Conservation (phyloP, 1,139 yeast species). For the Wickerhamomyces sp. region DNA sequence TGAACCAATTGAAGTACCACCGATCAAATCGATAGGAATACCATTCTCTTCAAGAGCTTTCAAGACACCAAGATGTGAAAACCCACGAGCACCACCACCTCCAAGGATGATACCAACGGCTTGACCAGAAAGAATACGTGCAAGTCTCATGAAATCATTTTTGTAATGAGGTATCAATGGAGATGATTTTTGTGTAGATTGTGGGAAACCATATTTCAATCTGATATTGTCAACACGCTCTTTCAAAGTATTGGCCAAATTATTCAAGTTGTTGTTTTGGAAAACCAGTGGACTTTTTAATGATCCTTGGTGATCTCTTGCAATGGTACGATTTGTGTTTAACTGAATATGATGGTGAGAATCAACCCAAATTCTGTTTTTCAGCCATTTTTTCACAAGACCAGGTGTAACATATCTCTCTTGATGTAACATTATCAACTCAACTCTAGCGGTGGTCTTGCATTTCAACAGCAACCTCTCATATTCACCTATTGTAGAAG, state of each 20-base stretch:
- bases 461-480: constrained; percentile 71
- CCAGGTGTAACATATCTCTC: constrained; percentile 83
- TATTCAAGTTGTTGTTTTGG: constrained; percentile 11
- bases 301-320: constrained; percentile 12
- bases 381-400: constrained; percentile 78
- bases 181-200: constrained; percentile 27
- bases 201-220: constrained; percentile 22
- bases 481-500: constrained; percentile 70
- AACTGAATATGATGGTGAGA: constrained; percentile 85
- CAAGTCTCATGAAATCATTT: constrained; percentile 83
- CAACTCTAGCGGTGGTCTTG: constrained; percentile 85
- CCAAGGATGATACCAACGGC: constrained; percentile 94
- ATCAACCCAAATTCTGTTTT: constrained; percentile 83
- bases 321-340: constrained; percentile 17
- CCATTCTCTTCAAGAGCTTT: constrained; percentile 91
- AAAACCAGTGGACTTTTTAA: constrained; percentile 1
- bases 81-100: constrained; percentile 97
- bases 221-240: constrained; percentile 28
- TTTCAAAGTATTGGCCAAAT: constrained; percentile 27
- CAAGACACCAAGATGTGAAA: constrained; percentile 89
- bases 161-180: constrained; percentile 59
- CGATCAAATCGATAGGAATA: constrained; percentile 87
- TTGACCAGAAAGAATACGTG: constrained; percentile 84
- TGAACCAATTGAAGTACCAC: constrained; percentile 96
- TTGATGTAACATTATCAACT: constrained; percentile 76